Evolutionary conservation across 2,329 filamentous ascomycete species (phyloP), one percentile per base, ranked within the genome.

Genomic region (Beauveria sp.): DNA sequence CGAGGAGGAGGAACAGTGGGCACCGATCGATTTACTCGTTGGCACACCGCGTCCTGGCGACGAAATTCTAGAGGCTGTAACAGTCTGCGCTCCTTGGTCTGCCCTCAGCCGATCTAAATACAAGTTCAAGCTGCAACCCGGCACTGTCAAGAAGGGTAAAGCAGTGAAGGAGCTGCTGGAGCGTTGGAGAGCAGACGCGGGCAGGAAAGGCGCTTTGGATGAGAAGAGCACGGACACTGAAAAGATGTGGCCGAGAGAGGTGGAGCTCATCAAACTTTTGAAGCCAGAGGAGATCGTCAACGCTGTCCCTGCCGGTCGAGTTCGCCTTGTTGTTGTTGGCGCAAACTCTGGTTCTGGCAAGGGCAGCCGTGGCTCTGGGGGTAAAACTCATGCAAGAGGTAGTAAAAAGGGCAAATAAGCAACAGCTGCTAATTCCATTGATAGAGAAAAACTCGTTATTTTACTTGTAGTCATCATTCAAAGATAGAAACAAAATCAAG

Each of bases 41-140:
- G 92, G 92, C 18, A 87, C 83, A 1, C 90, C 92, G 0, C 77
- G 91, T 1, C 81, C 86, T 0, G 92, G 91, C 14, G 94, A 99
- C 71, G 91, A 96, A 71, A 87, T 93, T 41, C 75, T 93, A 9
- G 86, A 88, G 67, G 80, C 78, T 0, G 76, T 89, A 2, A 82
- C 84, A 1, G 75, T 88, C 3, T 88, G 86, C 67, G 86, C 83
- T 5, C 86, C 86, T 2, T 89, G 85, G 80, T 76, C 74, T 26
- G 85, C 86, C 2, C 75, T 89, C 66, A 79, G 75, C 2, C 84
- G 83, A 61, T 90, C 89, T 75, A 97, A 97, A 75, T 97, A 97
- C 79, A 96, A 96, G 74, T 90, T 87, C 59, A 99, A 99, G 78
- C 74, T 99, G 67, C 94, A 97, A 75, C 94, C 94, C 0, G 94